Conservation (phyloP, 108 stramenopile genomes). For the Bacterosira constricta region DNA sequence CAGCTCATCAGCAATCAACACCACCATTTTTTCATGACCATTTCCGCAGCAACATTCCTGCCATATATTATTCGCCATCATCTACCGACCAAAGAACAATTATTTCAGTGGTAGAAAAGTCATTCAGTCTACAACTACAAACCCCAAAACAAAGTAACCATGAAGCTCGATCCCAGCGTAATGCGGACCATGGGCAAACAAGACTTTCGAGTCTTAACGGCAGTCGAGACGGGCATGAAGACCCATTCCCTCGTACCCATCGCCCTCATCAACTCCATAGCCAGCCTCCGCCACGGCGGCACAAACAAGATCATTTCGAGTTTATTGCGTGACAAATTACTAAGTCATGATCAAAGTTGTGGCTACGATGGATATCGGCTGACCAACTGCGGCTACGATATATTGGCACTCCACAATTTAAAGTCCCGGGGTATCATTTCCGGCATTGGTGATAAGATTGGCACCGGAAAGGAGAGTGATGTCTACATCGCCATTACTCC, state of each 20-base stretch:
- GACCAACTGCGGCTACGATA: constrained; percentile 96
- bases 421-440: constrained; percentile 79
- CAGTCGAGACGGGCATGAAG: constrained; percentile 97
- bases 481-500: constrained; percentile 79
- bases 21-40: no score
- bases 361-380: constrained; percentile 97
- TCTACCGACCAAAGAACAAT: no score
- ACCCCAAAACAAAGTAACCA: constrained; percentile 18
- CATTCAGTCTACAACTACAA: no score
- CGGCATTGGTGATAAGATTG: constrained; percentile 94
- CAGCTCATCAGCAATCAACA: no score
- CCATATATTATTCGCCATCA: no score
- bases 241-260: constrained; percentile 93
- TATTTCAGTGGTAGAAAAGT: no score
- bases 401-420: constrained; percentile 91
- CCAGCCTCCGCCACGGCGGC: constrained; percentile 95
- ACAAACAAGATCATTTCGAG: constrained; percentile 84
- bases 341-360: constrained; percentile 90
- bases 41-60: no score
- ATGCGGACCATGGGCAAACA: constrained; percentile 83
- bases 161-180: constrained; percentile 92
- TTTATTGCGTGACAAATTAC: constrained; percentile 93
- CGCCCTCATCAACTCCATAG: constrained; percentile 85
- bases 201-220: constrained; percentile 96
- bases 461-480: constrained; percentile 98